phyloP scores from a whole-genome alignment of 2,329 filamentous ascomycete genomes.

The Elsinoe necatrix region DNA sequence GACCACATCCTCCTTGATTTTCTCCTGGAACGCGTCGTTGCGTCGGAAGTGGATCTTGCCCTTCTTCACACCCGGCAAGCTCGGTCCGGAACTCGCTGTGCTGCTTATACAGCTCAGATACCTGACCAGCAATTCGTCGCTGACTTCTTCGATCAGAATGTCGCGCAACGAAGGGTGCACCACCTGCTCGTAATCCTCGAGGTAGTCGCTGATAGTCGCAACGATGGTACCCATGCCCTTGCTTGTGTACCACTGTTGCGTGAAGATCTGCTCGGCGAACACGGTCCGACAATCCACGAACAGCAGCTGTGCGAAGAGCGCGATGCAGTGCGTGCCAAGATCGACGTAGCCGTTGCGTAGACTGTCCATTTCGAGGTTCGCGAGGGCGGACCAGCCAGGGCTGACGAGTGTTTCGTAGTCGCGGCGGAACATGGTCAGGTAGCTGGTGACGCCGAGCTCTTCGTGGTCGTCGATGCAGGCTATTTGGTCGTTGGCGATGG shows the following conservation, averaged over 20 bases:
- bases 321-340: conserved; percentile 85
- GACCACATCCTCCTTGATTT: conserved; percentile 86
- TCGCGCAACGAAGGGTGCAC: conserved; percentile 82
- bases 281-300: conserved; percentile 87
- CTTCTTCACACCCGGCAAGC: conserved; percentile 75
- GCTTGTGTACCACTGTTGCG: conserved; percentile 74
- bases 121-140: conserved; percentile 78
- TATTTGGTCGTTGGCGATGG: conserved; percentile 96
- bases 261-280: conserved; percentile 76
- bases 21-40: conserved; percentile 78
- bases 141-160: conserved; percentile 86
- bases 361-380: conserved; percentile 61
- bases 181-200: conserved; percentile 72
- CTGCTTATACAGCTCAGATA: conserved; percentile 83
- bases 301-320: conserved; percentile 75
- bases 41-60: conserved; percentile 75
- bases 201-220: conserved; percentile 90
- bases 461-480: conserved; percentile 82
- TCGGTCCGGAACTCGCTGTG: conserved; percentile 69
- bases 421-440: conserved; percentile 76
- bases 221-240: conserved; percentile 90
- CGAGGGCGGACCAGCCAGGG: conserved; percentile 65
- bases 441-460: conserved; percentile 66
- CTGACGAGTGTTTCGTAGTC: conserved; percentile 76
- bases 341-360: conserved; percentile 91